These are phyloP conservation scores for Fusarium sp. DNA, from an alignment of 2,329 filamentous ascomycete species.

Conservation along the genomic window DNA sequence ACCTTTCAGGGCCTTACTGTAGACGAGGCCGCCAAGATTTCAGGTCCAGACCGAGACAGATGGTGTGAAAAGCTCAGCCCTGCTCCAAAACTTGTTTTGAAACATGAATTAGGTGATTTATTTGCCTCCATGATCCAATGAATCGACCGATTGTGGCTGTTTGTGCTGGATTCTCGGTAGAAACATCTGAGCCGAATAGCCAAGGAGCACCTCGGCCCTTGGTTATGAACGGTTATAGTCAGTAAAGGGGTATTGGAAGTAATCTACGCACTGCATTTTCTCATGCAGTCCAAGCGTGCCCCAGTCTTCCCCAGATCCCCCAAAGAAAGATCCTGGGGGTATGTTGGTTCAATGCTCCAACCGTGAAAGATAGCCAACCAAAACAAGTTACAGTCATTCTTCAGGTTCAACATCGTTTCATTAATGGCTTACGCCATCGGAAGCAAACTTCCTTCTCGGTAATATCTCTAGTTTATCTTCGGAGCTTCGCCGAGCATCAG, in stretches of 20 bases:
- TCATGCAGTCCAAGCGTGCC: neutral
- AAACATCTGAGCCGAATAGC: neutral
- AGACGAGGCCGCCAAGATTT: neutral
- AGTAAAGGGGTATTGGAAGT: neutral
- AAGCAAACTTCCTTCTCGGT: neutral
- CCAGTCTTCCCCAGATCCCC: neutral
- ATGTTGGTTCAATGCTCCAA: neutral
- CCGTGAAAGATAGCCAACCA: neutral
- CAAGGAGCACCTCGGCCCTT: neutral
- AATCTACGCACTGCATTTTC: neutral
- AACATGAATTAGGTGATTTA: no score
- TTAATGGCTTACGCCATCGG: neutral
- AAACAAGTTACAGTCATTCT: neutral
- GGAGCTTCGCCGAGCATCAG: slow-evolving; percentile 25
- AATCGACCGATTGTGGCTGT: neutral
- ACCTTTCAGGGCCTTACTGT: neutral
- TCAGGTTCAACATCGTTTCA: neutral
- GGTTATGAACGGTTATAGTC: neutral
- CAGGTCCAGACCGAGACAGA: neutral
- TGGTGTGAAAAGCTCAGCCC: slow-evolving; percentile 1
- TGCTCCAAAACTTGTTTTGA: neutral
- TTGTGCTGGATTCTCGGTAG: neutral
- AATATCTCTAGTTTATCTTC: neutral
- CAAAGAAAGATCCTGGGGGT: neutral
- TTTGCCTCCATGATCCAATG: neutral